phyloP scores from a whole-genome alignment of 2,329 filamentous ascomycete genomes.

The Sporothrix euskadiensis region DNA sequence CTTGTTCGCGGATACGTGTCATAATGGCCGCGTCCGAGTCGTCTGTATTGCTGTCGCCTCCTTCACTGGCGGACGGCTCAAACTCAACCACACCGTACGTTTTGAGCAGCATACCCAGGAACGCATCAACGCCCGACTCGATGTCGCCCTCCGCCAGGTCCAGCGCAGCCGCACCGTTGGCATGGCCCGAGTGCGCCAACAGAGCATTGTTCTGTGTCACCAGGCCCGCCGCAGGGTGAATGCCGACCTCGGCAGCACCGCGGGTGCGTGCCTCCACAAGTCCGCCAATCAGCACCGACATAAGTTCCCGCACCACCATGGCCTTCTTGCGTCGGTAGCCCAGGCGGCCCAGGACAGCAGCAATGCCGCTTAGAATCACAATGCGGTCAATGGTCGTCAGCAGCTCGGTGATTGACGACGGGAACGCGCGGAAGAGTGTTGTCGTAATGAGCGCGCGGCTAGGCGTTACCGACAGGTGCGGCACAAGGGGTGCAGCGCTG shows the following conservation, averaged over 20 bases:
- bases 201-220: conserved; percentile 60
- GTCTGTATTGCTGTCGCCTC: conserved; percentile 33
- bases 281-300: conserved; percentile 78
- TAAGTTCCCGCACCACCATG: conserved; percentile 81
- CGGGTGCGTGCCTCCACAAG: conserved; percentile 88
- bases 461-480: conserved; percentile 58
- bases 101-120: conserved; percentile 62
- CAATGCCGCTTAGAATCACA: conserved; percentile 80
- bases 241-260: conserved; percentile 91
- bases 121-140: conserved; percentile 64
- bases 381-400: conserved; percentile 75
- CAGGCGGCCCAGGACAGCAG: conserved; percentile 76
- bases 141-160: conserved; percentile 66
- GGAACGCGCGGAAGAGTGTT: conserved; percentile 69
- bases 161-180: conserved; percentile 55
- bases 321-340: conserved; percentile 87
- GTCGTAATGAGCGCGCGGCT: conserved; percentile 64
- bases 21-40: conserved; percentile 57
- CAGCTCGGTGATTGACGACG: conserved; percentile 63
- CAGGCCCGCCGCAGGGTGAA: conserved; percentile 88
- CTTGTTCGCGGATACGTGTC: conserved; percentile 60
- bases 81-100: conserved; percentile 65
- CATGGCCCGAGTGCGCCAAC: conserved; percentile 42
- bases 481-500: conserved; percentile 50
- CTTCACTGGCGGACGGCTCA: conserved; percentile 38